Conservation (phyloP, 2,329 filamentous ascomycete species). For the Aspergillus ruber region DNA sequence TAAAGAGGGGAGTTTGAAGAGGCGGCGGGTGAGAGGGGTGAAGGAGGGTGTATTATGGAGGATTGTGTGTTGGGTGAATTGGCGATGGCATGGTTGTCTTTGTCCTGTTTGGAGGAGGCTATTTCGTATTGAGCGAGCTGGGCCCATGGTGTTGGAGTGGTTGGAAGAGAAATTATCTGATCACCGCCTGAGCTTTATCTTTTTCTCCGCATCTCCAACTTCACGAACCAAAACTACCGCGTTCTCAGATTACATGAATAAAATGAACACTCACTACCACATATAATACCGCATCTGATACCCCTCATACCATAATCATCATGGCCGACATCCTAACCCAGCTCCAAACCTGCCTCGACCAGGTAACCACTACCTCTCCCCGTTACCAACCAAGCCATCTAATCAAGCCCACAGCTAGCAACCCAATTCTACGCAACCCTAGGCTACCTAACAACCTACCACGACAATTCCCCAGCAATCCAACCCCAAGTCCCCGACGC, state of each 20-base stretch:
- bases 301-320: not conserved
- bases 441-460: conserved; percentile 43
- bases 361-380: conserved; percentile 24
- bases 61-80: conserved; percentile 9
- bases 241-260: too few relatives aligned
- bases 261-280: not conserved
- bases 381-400: not conserved
- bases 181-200: not conserved
- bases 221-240: not conserved
- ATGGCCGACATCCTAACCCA: conserved; percentile 47
- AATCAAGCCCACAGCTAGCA: conserved; percentile 32
- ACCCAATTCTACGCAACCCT: conserved; percentile 48
- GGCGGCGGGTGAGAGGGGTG: conserved; percentile 27
- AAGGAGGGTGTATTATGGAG: conserved; percentile 17
- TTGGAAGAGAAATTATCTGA: conserved; percentile 4
- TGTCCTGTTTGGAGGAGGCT: not conserved
- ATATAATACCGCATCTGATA: not conserved
- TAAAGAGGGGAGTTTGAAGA: conserved; percentile 30
- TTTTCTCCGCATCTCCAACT: not conserved
- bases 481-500: conserved; percentile 26
- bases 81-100: not conserved
- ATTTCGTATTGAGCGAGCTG: not conserved
- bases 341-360: conserved; percentile 46
- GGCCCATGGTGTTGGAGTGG: not conserved
- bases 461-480: conserved; percentile 37